Evolutionary conservation across 2,329 filamentous ascomycete genomes (phyloP).

Genomic region (Claviceps maximensis): DNA sequence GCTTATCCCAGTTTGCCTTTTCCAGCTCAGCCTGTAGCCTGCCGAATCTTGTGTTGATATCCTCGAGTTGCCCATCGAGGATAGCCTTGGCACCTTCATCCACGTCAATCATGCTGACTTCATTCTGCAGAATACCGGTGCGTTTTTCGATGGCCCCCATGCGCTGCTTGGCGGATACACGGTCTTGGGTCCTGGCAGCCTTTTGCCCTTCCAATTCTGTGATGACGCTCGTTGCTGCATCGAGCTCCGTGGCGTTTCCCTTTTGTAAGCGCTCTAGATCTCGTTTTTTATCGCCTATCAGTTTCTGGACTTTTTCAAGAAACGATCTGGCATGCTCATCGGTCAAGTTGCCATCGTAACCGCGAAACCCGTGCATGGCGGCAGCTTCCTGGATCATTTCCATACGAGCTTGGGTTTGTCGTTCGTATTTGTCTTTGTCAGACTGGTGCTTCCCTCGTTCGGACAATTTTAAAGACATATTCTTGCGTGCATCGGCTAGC

Average conservation of each 20-base stretch:
- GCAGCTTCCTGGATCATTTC: slow-evolving; percentile 69
- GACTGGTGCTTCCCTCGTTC: slow-evolving; percentile 71
- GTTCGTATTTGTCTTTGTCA: slow-evolving; percentile 75
- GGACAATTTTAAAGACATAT: slow-evolving; percentile 38
- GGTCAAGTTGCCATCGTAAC: slow-evolving; percentile 67
- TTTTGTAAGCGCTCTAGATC: slow-evolving; percentile 62
- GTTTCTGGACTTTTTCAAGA: slow-evolving; percentile 60
- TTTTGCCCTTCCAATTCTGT: slow-evolving; percentile 63
- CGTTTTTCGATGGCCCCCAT: slow-evolving; percentile 64
- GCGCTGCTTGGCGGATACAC: slow-evolving; percentile 57
- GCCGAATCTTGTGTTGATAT: slow-evolving; percentile 50
- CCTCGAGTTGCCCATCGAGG: slow-evolving; percentile 59
- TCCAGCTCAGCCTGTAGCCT: slow-evolving; percentile 51
- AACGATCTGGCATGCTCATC: slow-evolving; percentile 65
- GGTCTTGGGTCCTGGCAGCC: slow-evolving; percentile 59
- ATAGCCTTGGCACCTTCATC: slow-evolving; percentile 77
- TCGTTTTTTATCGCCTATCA: slow-evolving; percentile 64
- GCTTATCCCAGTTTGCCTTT: slow-evolving; percentile 53
- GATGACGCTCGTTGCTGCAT: slow-evolving; percentile 57
- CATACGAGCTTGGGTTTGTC: slow-evolving; percentile 58
- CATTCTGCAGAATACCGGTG: slow-evolving; percentile 49
- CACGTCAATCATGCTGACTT: slow-evolving; percentile 59
- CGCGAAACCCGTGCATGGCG: slow-evolving; percentile 63
- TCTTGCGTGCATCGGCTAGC: slow-evolving; percentile 29
- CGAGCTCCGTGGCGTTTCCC: slow-evolving; percentile 61